Evolutionary conservation across 192 early-diverging fungal species (phyloP).

Genomic region (Geranomyces variabilis): DNA sequence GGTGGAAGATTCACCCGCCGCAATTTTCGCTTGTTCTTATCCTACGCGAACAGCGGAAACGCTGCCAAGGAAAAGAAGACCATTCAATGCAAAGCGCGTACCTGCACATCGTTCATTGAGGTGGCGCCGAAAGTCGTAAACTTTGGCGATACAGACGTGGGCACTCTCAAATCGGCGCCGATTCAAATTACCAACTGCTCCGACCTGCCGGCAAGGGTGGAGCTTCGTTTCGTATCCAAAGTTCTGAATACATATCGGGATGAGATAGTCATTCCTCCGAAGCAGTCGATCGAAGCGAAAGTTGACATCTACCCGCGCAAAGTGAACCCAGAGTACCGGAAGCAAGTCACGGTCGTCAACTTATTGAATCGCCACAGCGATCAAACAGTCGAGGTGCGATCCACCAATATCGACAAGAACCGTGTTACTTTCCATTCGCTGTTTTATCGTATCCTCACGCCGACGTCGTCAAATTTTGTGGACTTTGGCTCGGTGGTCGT

Average conservation of each 20-base stretch:
- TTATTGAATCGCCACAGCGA: conserved; percentile 86
- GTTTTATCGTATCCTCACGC: conserved; percentile 88
- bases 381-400: conserved; percentile 86
- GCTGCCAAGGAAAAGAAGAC: conserved; percentile 68
- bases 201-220: conserved; percentile 80
- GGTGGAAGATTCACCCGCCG: conserved; percentile 58
- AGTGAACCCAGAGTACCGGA: conserved; percentile 96
- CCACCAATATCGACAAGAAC: conserved; percentile 94
- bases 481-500: conserved; percentile 90
- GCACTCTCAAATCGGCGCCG: conserved; percentile 84
- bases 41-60: conserved; percentile 45
- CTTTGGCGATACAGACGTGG: conserved; percentile 96
- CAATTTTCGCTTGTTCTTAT: conserved; percentile 45
- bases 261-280: conserved; percentile 78
- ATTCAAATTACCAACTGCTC: conserved; percentile 84
- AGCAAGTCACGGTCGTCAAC: conserved; percentile 94
- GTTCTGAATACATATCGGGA: conserved; percentile 79
- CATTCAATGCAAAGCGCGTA: conserved; percentile 86
- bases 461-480: conserved; percentile 88
- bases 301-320: conserved; percentile 96
- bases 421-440: conserved; percentile 96
- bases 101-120: conserved; percentile 91
- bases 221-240: conserved; percentile 89
- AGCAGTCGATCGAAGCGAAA: conserved; percentile 75
- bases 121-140: conserved; percentile 82